phyloP scores from a whole-genome alignment of 2,329 filamentous ascomycete genomes.

The Arthrobotrys musiformis region DNA sequence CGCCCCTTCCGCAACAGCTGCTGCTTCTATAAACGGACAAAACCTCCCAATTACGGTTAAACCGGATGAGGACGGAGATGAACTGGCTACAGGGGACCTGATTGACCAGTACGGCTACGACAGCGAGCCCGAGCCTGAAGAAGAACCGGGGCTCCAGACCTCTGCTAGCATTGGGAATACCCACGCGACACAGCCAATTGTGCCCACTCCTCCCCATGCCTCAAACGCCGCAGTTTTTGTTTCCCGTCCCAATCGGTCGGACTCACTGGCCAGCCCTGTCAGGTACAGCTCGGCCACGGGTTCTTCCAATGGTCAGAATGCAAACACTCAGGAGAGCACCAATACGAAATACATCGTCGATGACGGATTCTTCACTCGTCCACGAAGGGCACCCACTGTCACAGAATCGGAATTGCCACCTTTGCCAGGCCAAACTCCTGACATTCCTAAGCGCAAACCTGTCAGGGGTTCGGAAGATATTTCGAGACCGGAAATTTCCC shows the following conservation, averaged over 20 bases:
- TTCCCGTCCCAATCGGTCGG: slow-evolving; percentile 48
- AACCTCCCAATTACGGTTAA: slow-evolving; percentile 40
- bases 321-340: slow-evolving; percentile 46
- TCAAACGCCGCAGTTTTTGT: slow-evolving; percentile 42
- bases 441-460: slow-evolving; percentile 50
- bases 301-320: not conserved
- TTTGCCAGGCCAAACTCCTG: slow-evolving; percentile 44
- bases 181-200: slow-evolving; percentile 34
- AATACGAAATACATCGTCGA: slow-evolving; percentile 49
- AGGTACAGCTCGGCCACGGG: slow-evolving; percentile 18
- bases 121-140: slow-evolving; percentile 23
- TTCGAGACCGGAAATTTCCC: slow-evolving; percentile 24
- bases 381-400: slow-evolving; percentile 32
- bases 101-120: slow-evolving; percentile 52
- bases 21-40: slow-evolving; percentile 43
- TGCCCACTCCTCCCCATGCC: slow-evolving; percentile 11
- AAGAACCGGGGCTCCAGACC: slow-evolving; percentile 1
- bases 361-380: slow-evolving; percentile 35
- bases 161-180: slow-evolving; percentile 12
- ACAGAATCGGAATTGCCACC: slow-evolving; percentile 49
- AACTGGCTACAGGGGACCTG: slow-evolving; percentile 40
- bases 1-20: slow-evolving; percentile 16
- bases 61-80: slow-evolving; percentile 55
- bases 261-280: slow-evolving; percentile 35
- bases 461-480: slow-evolving; percentile 41